Base-by-base conservation (phyloP, 2,329 filamentous ascomycete species). In the Albifimbria verrucaria region DNA sequence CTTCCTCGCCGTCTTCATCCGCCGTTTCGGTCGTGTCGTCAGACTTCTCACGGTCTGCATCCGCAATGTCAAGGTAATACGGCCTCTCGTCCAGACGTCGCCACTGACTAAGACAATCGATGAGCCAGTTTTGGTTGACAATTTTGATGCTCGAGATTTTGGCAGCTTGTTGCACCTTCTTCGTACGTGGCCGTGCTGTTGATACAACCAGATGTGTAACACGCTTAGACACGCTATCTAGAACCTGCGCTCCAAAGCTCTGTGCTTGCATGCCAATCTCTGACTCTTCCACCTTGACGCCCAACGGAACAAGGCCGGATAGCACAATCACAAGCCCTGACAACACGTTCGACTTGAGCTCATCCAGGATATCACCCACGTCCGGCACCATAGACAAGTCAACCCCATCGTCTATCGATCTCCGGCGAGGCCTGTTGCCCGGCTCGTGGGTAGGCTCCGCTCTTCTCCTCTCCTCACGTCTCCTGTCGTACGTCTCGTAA, bases 81-180 rank as follows among this genome's bases (percentile, higher is more conserved):
- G 88, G 86, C 2, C 78, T 78, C 68, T 97, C 92, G 52, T 94
- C 86, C 11, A 95, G 76, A 52, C 83, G 86, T 57, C 82, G 78
- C 94, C 94, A 99, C 67, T 88, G 87, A 23, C 85, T 88, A 57
- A 97, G 84, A 52, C 87, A 95, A 60, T 92, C 88, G 26, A 87
- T 80, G 25, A 99, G 83, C 94, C 94, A 99, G 62, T 90, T 85
- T 50, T 92, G 89, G 61, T 88, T 92, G 47, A 99, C 94, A 54
- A 99, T 96, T 68, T 92, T 92, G 70, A 97, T 89, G 49, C 85
- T 83, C 0, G 88, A 78, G 52, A 91, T 88, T 57, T 86, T 85
- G 15, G 89, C 87, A 0, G 94, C 94, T 69, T 92, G 88, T 47
- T 90, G 87, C 43, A 97, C 91, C 72, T 99, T 99, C 50, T 90